These are phyloP conservation scores for Dacryopinax spathularia DNA, from an alignment of 768 basidiomycete species.

Conservation along the genomic window DNA sequence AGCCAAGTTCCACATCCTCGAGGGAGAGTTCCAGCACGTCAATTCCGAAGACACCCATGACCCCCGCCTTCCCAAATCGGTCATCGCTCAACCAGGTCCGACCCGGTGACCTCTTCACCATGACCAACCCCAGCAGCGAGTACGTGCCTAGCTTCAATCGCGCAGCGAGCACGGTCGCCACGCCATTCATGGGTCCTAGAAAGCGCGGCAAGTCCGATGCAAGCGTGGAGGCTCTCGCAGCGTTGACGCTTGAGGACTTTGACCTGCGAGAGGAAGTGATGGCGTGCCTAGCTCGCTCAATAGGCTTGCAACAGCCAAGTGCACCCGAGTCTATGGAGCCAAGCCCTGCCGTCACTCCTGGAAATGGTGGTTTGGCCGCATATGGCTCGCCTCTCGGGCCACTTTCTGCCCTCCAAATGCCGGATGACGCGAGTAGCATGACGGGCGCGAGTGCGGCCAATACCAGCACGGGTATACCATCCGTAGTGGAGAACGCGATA, in stretches of 20 bases:
- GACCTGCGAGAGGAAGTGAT: slow-evolving; percentile 94
- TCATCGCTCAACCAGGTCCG: slow-evolving; percentile 19
- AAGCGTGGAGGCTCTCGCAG: neutral
- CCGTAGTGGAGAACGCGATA: slow-evolving; percentile 84
- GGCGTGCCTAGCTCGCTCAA: slow-evolving; percentile 94
- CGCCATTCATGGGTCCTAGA: neutral
- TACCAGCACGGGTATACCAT: slow-evolving; percentile 29
- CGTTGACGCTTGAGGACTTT: slow-evolving; percentile 51
- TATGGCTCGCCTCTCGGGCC: neutral
- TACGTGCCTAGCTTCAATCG: slow-evolving; percentile 20
- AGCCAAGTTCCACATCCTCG: neutral
- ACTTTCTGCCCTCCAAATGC: slow-evolving; percentile 5
- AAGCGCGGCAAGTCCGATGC: neutral
- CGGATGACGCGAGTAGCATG: slow-evolving; percentile 36
- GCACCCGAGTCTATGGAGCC: slow-evolving; percentile 5
- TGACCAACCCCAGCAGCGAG: slow-evolving; percentile 20
- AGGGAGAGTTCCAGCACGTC: neutral
- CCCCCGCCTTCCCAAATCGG: neutral
- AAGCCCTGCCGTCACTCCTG: slow-evolving; percentile 15
- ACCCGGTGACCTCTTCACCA: slow-evolving; percentile 29
- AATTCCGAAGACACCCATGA: neutral
- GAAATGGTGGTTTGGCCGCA: neutral
- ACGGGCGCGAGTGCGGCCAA: slow-evolving; percentile 41
- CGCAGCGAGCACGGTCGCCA: slow-evolving; percentile 8
- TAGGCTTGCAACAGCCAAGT: slow-evolving; percentile 81